Base-by-base conservation (phyloP, 139 green algal species). In the Marvania coccoides region DNA sequence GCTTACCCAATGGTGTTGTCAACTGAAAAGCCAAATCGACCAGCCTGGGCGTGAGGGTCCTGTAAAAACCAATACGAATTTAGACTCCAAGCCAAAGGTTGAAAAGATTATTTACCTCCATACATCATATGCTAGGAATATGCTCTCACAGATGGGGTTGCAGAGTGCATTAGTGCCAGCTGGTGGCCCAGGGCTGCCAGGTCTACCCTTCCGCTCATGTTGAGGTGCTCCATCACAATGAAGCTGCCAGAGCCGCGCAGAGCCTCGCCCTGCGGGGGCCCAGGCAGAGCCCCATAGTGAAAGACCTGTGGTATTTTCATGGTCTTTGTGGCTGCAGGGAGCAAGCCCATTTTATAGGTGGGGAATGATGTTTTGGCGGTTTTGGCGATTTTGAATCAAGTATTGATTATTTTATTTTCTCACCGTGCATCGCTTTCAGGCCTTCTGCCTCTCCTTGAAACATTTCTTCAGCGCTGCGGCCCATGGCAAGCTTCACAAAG, bases 221-320 rank as follows among this genome's bases (percentile, higher is more conserved):
- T 72, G 15, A 98, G 74, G 47, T 87, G 70, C 75, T 98, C 92
- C 88, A 97, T 96, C n/a, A 97, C 78, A 42, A 98, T 95, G 77
- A 91, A 98, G 30, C 67, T 82, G 36, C 85, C 89, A 3, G 56
- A 42, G 9, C 58, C 70, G 40, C 24, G 42, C 19, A 51, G 42
- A 47, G 35, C 30, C 40, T 66, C 4, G 60, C 74, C 60, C 62
- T 45, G 65, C 57, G 29, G 65, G 6, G 51, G 51, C 31, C 58
- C 66, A 0, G 69, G 62, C 29, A 85, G 61, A 5, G 46, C 28
- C 0, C 84, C 87, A 29, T 75, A 85, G 61, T 89, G 64, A 38
- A 75, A 84, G n/a, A 91, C 85, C 34, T 87, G 70, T 5, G 89
- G 87, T 14, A 95, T 76, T 0, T 70, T 37, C 24, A 93, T 29